A percentile compares a stretch with the other conserved stretches of the same genome.
Evolutionary conservation across 2,329 filamentous ascomycete genomes (phyloP).

Genomic region (Coniochaeta prunicola): DNA sequence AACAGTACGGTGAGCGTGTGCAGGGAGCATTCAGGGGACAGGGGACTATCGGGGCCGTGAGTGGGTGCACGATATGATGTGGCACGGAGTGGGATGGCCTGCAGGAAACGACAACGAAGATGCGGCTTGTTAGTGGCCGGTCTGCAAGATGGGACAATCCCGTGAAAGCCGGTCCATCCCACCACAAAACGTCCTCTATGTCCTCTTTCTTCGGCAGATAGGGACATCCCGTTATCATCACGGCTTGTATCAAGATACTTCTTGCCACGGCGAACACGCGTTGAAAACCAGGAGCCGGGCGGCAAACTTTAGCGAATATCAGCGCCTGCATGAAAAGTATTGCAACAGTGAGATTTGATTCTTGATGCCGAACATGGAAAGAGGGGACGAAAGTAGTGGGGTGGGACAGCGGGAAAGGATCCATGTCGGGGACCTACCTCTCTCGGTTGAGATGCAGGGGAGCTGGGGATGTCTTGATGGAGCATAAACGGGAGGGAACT

Average conservation of each 20-base stretch:
- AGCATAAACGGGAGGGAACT: no score
- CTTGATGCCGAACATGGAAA: neutral
- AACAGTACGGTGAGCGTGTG: neutral
- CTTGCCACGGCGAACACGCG: neutral
- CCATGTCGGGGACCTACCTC: neutral
- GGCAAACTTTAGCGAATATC: neutral
- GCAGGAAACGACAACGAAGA: neutral
- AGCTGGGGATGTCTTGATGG: neutral
- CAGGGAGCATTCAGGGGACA: neutral
- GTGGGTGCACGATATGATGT: neutral
- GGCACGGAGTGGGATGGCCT: neutral
- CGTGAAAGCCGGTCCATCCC: neutral
- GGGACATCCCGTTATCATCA: neutral
- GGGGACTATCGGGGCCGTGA: neutral
- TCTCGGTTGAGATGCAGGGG: neutral
- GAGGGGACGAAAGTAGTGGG: neutral
- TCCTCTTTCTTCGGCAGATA: neutral
- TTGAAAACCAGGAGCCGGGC: neutral
- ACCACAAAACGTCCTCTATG: neutral
- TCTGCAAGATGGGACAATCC: neutral
- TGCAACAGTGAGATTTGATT: neutral
- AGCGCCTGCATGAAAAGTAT: neutral
- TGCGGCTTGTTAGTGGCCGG: neutral
- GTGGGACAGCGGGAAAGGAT: conserved; percentile 3
- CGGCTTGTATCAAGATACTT: neutral